These are phyloP conservation scores for Pseudogymnoascus verrucosus DNA, from an alignment of 2,329 filamentous ascomycete species.

Conservation along the genomic window DNA sequence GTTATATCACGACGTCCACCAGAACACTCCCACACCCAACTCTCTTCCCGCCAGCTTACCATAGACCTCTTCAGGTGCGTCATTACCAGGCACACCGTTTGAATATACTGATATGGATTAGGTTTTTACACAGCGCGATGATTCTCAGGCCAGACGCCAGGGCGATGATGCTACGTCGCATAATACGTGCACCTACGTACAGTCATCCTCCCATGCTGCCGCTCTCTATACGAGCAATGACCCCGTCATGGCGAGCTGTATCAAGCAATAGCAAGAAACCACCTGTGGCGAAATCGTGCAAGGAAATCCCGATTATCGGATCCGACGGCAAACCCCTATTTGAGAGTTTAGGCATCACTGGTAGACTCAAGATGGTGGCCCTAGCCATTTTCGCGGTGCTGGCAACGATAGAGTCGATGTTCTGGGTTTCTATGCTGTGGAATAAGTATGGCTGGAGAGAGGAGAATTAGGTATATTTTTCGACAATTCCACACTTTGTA, in stretches of 20 bases:
- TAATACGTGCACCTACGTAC: background rate
- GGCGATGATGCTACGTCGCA: background rate
- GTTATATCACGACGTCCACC: background rate
- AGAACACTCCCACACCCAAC: background rate
- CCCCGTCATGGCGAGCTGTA: background rate
- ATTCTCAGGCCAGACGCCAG: background rate
- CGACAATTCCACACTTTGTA: background rate
- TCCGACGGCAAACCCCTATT: background rate
- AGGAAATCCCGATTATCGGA: background rate
- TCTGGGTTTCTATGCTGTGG: background rate
- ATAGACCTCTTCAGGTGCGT: background rate
- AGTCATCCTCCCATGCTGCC: background rate
- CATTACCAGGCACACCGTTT: background rate
- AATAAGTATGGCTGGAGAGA: background rate
- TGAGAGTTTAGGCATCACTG: background rate
- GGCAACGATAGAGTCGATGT: background rate
- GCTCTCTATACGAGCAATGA: background rate
- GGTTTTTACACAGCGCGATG: background rate
- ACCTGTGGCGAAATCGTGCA: no score
- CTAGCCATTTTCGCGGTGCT: background rate
- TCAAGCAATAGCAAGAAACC: background rate
- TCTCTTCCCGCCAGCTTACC: background rate
- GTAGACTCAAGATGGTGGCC: background rate
- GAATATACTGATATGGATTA: background rate
- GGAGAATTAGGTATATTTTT: background rate